Conservation (phyloP, 75 land plant species). For the Pinus tabuliformis region DNA sequence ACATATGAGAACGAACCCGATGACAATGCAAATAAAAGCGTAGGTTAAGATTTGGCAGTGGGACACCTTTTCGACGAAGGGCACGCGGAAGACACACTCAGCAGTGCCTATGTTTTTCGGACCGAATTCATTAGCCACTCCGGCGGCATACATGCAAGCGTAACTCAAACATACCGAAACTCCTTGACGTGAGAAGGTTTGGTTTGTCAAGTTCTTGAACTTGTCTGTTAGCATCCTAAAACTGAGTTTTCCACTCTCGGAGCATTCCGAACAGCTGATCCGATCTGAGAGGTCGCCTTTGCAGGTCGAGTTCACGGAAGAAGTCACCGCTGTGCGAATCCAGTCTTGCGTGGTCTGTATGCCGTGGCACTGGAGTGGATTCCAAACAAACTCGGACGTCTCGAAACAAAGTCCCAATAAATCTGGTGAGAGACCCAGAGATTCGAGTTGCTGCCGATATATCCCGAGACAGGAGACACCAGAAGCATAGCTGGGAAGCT, state of each 20-base stretch:
- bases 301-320: slow-evolving; percentile 41
- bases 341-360: slow-evolving; percentile 41
- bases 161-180: slow-evolving; percentile 8
- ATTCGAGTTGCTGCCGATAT: too few species aligned
- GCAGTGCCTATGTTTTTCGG: slow-evolving; percentile 33
- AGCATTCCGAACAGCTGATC: neutral
- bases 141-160: slow-evolving; percentile 56
- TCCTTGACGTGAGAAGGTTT: neutral
- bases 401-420: too few species aligned
- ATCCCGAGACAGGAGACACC: too few species aligned
- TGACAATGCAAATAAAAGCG: slow-evolving; percentile 14
- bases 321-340: slow-evolving; percentile 16
- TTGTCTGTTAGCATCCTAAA: too few species aligned
- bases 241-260: slow-evolving; percentile 15
- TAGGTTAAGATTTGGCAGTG: neutral
- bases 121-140: slow-evolving; percentile 48
- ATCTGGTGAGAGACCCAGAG: too few species aligned
- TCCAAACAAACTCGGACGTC: slow-evolving; percentile 22
- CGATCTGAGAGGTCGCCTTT: slow-evolving; percentile 34
- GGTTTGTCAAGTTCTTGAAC: too few species aligned
- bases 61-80: neutral
- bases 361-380: slow-evolving; percentile 39
- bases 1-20: slow-evolving; percentile 12
- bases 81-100: slow-evolving; percentile 26
- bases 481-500: too few species aligned